Conservation (phyloP, 148 eudicot species). For the Chenopodium album region DNA sequence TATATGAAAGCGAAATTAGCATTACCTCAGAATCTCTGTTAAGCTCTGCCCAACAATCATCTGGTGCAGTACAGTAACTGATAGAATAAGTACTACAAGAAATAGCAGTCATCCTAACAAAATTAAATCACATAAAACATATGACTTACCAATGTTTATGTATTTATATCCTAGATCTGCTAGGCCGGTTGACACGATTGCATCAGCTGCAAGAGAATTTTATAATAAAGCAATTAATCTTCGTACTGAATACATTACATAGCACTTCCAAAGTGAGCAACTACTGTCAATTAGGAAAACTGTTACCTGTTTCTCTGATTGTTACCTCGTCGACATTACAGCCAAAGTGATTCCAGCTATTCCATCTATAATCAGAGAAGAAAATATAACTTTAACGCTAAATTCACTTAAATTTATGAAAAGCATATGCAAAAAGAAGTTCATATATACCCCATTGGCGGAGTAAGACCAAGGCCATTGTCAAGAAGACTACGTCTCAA, state of each 20-base stretch:
- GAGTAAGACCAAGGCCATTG: conserved; percentile 11
- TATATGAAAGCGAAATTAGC: too few relatives aligned
- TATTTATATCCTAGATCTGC: conserved; percentile 62
- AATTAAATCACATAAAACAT: background rate
- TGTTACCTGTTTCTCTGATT: too few relatives aligned
- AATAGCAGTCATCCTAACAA: too few relatives aligned
- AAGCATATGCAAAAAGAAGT: background rate
- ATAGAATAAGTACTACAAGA: background rate
- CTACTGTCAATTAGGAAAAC: too few relatives aligned
- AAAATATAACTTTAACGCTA: too few relatives aligned
- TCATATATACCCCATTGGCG: conserved; percentile 13
- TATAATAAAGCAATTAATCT: too few relatives aligned
- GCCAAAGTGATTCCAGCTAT: conserved; percentile 45
- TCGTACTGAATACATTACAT: too few relatives aligned
- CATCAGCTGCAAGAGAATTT: conserved; percentile 52
- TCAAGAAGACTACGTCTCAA: background rate
- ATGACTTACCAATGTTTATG: conserved; percentile 68
- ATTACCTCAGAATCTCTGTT: conserved; percentile 36
- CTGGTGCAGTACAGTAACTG: conserved; percentile 33
- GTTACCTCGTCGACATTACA: conserved; percentile 20
- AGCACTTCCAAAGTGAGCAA: too few relatives aligned
- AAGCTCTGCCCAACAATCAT: conserved; percentile 94
- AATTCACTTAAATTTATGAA: background rate
- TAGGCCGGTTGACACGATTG: conserved; percentile 68
- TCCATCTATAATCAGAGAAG: conserved; percentile 31